Percentiles rank a stretch among this genome's conserved stretches.
phyloP scores from a whole-genome alignment of 2,329 filamentous ascomycete species.

The Colletotrichum godetiae region DNA sequence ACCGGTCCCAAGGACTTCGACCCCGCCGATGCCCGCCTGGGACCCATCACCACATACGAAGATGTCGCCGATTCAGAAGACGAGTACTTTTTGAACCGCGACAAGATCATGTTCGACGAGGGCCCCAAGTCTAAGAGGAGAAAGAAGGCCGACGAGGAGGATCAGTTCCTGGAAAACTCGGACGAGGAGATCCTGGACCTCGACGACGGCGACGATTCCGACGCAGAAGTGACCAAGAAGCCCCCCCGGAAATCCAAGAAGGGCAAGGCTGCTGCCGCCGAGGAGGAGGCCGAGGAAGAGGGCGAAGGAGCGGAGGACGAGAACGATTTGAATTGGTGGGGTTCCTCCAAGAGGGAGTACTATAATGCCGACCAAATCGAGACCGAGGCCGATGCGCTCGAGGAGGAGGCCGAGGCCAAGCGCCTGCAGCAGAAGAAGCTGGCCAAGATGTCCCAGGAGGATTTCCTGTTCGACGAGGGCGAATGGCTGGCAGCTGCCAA shows the following conservation, averaged over 20 bases:
- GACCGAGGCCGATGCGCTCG: constrained; percentile 77
- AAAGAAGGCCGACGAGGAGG: constrained; percentile 76
- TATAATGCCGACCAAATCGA: constrained; percentile 85
- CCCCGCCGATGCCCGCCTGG: constrained; percentile 70
- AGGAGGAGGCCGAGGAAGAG: constrained; percentile 49
- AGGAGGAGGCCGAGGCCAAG: constrained; percentile 92
- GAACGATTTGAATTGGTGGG: constrained; percentile 81
- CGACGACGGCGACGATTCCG: constrained; percentile 57
- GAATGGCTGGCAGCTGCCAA: constrained; percentile 77
- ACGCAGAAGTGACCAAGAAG: constrained; percentile 49
- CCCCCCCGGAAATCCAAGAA: constrained; percentile 47
- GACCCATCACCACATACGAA: constrained; percentile 73
- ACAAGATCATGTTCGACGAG: constrained; percentile 88
- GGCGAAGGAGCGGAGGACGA: constrained; percentile 64
- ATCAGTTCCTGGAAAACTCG: constrained; percentile 67
- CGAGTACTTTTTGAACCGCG: constrained; percentile 88
- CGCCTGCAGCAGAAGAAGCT: constrained; percentile 92
- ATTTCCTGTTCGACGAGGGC: constrained; percentile 92
- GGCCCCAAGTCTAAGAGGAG: constrained; percentile 81
- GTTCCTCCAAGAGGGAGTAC: constrained; percentile 87
- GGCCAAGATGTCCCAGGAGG: constrained; percentile 87
- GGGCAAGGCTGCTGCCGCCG: constrained; percentile 33
- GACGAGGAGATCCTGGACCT: constrained; percentile 69
- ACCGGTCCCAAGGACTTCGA: constrained; percentile 67
- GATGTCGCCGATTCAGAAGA: constrained; percentile 95